Percentiles rank a stretch among this genome's conserved stretches.
phyloP scores from a whole-genome alignment of 345 rosid genomes.

The Brassica carinata region DNA sequence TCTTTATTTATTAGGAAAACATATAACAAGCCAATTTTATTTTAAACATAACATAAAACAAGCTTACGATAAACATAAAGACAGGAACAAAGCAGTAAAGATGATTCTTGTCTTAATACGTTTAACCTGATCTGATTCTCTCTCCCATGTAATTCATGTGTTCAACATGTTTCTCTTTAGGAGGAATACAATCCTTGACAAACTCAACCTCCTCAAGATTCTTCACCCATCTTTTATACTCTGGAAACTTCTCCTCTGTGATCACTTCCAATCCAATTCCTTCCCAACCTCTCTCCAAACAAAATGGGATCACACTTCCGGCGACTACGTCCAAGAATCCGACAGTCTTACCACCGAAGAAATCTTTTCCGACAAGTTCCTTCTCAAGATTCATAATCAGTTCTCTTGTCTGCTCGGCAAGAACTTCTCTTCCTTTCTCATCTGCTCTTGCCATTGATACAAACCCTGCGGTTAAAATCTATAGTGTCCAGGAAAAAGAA shows the following conservation, averaged over 20 bases:
- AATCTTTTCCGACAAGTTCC: slow-evolving; percentile 42
- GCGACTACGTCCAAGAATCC: slow-evolving; percentile 45
- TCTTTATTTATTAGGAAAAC: neutral
- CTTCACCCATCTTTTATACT: slow-evolving; percentile 22
- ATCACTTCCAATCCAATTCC: slow-evolving; percentile 27
- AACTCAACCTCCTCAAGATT: slow-evolving; percentile 25
- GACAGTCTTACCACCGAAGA: slow-evolving; percentile 42
- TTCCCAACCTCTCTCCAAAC: slow-evolving; percentile 41
- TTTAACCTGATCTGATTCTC: slow-evolving; percentile 16
- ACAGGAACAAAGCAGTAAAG: neutral
- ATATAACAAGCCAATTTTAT: neutral
- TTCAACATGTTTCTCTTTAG: slow-evolving; percentile 32
- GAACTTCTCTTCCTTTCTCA: slow-evolving; percentile 23
- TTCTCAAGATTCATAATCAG: slow-evolving; percentile 41
- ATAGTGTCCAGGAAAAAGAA: neutral
- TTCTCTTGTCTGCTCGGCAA: slow-evolving; percentile 29
- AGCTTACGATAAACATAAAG: neutral
- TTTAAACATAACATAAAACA: neutral
- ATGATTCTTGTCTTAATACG: neutral
- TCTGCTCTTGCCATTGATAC: slow-evolving; percentile 13
- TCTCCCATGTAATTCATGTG: slow-evolving; percentile 28
- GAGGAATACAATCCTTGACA: slow-evolving; percentile 37
- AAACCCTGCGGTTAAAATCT: neutral
- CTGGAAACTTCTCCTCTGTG: slow-evolving; percentile 34
- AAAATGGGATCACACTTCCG: slow-evolving; percentile 33